Base-by-base conservation (phyloP, 106 monocot genomes). In the Phalaenopsis equestris region DNA sequence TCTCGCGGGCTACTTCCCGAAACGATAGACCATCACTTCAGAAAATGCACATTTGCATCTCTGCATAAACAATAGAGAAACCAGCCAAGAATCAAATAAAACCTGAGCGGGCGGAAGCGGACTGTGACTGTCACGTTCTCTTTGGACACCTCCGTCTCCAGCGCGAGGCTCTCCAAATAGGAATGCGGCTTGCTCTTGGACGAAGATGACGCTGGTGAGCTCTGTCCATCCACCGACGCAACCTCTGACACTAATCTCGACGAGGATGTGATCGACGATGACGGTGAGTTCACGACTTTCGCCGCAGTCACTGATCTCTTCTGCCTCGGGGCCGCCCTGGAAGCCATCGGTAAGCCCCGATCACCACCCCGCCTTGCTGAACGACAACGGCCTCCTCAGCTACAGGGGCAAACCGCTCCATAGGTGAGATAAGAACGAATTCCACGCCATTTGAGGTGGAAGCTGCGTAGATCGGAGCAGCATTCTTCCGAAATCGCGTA, bases 81-180 rank as follows among this genome's bases (percentile, higher is more conserved):
- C 70, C 41, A 65, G 77, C 73, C 17, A 37, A 43, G 55, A 74
- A 47, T 19, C 2, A 55, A 74, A 78, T 30, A 52, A n/a, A 75
- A 96, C 96, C 96, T 96, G 77, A 96, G 92, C 43, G 96, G 94
- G 46, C 96, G 91, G 83, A 96, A 96, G 77, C 96, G 93, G 82
- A 96, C 94, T 8, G 93, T 96, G 21, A 96, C 96, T 3, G 91
- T 94, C 70, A 96, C 90, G 58, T 89, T 96, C 90, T 96, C 96
- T 87, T 88, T 93, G 64, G 84, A 81, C 23, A 78, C 87, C 72
- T 87, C 93, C 36, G 65, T 81, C 42, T 87, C 88, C 38, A 81
- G 56, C 70, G 55, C 80, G 74, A 75, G 77, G 49, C 81, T 68
- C 21, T 84, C 85, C 61, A 61, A 80, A 47, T 67, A 80, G 14